These are phyloP conservation scores for Galerina sulciceps DNA, from an alignment of 768 basidiomycete genomes.

Conservation along the genomic window DNA sequence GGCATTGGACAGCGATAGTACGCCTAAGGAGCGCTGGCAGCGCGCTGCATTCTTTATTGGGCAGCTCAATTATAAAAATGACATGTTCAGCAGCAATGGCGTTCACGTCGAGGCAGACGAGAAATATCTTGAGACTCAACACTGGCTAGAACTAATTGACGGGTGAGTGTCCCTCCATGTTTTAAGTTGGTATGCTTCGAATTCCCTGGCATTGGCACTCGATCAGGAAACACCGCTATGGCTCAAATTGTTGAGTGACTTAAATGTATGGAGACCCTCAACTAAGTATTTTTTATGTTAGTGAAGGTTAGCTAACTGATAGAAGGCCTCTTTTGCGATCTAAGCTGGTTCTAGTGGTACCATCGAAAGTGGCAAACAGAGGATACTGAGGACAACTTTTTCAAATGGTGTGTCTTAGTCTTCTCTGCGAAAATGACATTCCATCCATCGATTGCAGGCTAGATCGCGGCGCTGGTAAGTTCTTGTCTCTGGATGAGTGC, in stretches of 20 bases:
- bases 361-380: conserved; percentile 60
- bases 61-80: conserved; percentile 47
- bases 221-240: conserved; percentile 61
- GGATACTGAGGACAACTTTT: conserved; percentile 70
- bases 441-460: conserved; percentile 45
- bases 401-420: conserved; percentile 47
- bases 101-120: conserved; percentile 36
- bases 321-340: background rate
- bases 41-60: conserved; percentile 46
- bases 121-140: conserved; percentile 61
- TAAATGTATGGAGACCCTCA: background rate
- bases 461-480: conserved; percentile 61
- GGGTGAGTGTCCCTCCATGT: conserved; percentile 36
- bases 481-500: conserved; percentile 60
- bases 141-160: conserved; percentile 69
- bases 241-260: conserved; percentile 55
- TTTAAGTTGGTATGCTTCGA: background rate
- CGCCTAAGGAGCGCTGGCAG: conserved; percentile 49
- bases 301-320: conserved; percentile 42
- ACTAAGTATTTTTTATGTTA: conserved; percentile 17
- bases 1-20: conserved; percentile 50
- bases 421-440: background rate
- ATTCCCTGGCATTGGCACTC: background rate
- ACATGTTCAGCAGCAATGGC: conserved; percentile 34
- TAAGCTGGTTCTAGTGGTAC: conserved; percentile 47